Conservation (phyloP, 257 asterid species). For the Paulownia fortunei region DNA sequence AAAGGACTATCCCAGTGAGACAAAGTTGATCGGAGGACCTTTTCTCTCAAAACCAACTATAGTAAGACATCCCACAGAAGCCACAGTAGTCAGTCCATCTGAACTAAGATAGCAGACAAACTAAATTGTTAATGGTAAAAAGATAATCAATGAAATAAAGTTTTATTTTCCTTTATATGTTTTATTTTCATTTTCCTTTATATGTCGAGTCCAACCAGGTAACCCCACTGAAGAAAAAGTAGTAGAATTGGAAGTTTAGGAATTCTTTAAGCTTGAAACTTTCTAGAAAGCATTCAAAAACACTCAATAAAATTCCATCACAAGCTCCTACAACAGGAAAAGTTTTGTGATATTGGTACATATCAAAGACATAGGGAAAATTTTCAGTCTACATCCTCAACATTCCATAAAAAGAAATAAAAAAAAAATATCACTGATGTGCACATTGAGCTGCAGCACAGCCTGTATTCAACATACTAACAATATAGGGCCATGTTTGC, state of each 20-base stretch:
- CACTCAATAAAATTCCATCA: constrained; percentile 19
- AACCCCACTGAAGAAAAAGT: neutral
- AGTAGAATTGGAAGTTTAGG: constrained; percentile 9
- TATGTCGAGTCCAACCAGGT: neutral
- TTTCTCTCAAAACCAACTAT: constrained; percentile 1
- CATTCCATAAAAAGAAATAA: neutral
- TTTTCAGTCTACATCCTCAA: neutral
- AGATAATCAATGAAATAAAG: neutral
- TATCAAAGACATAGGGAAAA: neutral
- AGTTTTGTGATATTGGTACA: neutral
- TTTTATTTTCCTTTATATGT: neutral
- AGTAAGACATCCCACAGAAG: neutral
- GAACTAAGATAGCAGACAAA: neutral
- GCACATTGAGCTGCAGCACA: constrained; percentile 8
- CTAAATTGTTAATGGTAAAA: neutral
- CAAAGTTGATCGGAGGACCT: constrained; percentile 12
- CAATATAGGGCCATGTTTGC: constrained; percentile 24
- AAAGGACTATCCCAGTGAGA: constrained; percentile 18
- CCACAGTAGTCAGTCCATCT: neutral
- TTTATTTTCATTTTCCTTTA: neutral
- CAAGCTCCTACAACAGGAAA: constrained; percentile 13
- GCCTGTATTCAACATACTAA: neutral
- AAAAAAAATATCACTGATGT: constrained; percentile 15
- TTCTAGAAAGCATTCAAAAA: neutral
- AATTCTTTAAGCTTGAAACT: constrained; percentile 4